These are phyloP conservation scores for Setaria viridis DNA, from an alignment of 202 grass and related monocot species.

Conservation along the genomic window DNA sequence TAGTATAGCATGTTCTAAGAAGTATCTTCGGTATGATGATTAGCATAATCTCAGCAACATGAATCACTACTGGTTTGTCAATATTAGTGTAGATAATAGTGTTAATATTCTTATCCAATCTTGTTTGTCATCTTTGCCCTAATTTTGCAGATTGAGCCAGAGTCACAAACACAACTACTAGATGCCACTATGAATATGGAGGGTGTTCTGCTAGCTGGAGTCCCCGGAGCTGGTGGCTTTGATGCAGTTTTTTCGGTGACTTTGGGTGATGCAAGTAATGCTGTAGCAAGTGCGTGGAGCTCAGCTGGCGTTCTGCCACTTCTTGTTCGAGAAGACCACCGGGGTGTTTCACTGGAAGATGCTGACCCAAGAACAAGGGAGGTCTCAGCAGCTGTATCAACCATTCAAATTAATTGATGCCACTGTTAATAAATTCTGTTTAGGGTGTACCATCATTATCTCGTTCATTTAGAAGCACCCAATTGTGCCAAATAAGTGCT, in stretches of 20 bases:
- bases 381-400: slow-evolving; percentile 75
- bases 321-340: slow-evolving; percentile 75
- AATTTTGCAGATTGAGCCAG: slow-evolving; percentile 82
- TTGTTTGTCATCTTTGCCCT: slow-evolving; percentile 1
- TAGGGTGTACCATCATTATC: slow-evolving; percentile 15
- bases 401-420: slow-evolving; percentile 68
- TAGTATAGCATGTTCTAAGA: slow-evolving; percentile 26
- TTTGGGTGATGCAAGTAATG: slow-evolving; percentile 74
- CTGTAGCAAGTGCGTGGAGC: slow-evolving; percentile 67
- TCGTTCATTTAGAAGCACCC: slow-evolving; percentile 46
- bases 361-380: slow-evolving; percentile 86
- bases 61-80: not conserved
- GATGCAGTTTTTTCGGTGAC: slow-evolving; percentile 88
- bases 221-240: slow-evolving; percentile 91
- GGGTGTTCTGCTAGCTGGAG: slow-evolving; percentile 88
- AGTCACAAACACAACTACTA: slow-evolving; percentile 76
- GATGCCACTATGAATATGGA: slow-evolving; percentile 86
- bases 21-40: slow-evolving; percentile 21
- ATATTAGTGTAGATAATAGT: slow-evolving; percentile 35
- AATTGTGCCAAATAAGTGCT: slow-evolving; percentile 46
- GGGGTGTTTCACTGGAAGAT: slow-evolving; percentile 85
- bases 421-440: slow-evolving; percentile 19
- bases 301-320: slow-evolving; percentile 70
- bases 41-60: slow-evolving; percentile 9
- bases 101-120: not conserved